A percentile compares a stretch with the other conserved stretches of the same genome.
These are phyloP conservation scores for Suhomyces pyralidae DNA, from an alignment of 805 yeast species.

Conservation along the genomic window DNA sequence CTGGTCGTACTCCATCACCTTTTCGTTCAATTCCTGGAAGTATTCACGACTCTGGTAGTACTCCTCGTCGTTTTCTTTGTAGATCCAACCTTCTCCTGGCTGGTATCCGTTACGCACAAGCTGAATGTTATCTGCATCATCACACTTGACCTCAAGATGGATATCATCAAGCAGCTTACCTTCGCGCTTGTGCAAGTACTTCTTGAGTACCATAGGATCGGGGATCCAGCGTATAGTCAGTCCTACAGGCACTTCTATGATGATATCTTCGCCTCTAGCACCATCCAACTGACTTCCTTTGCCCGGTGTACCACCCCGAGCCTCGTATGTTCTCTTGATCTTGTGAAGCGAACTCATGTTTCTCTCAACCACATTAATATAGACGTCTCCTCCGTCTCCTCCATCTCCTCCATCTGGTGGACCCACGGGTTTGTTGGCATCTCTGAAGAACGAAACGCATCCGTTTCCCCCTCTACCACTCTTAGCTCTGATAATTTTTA, in stretches of 20 bases:
- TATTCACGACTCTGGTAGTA: conserved; percentile 64
- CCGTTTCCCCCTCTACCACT: conserved; percentile 94
- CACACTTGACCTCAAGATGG: conserved; percentile 32
- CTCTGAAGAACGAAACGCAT: conserved; percentile 78
- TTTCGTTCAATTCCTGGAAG: conserved; percentile 60
- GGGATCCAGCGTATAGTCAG: conserved; percentile 85
- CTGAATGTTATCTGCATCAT: conserved; percentile 43
- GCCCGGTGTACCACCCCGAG: conserved; percentile 72
- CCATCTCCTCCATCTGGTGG: conserved; percentile 99
- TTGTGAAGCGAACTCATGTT: conserved; percentile 71
- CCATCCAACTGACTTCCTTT: conserved; percentile 80
- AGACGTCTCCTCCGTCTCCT: conserved; percentile 86
- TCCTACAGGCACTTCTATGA: conserved; percentile 88
- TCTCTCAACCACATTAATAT: conserved; percentile 67
- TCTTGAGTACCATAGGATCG: conserved; percentile 52
- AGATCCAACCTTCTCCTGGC: conserved; percentile 87
- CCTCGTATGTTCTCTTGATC: conserved; percentile 63
- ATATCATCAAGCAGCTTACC: conserved; percentile 18
- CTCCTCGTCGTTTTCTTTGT: conserved; percentile 71
- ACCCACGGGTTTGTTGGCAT: conserved; percentile 78
- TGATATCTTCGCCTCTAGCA: conserved; percentile 71
- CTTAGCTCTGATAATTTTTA: conserved; percentile 59
- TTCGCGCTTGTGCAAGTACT: conserved; percentile 15
- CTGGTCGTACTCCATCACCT: conserved; percentile 64
- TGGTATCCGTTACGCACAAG: conserved; percentile 57